Evolutionary conservation across 768 basidiomycete species (phyloP).

Genomic region (Tulasnella sp.): DNA sequence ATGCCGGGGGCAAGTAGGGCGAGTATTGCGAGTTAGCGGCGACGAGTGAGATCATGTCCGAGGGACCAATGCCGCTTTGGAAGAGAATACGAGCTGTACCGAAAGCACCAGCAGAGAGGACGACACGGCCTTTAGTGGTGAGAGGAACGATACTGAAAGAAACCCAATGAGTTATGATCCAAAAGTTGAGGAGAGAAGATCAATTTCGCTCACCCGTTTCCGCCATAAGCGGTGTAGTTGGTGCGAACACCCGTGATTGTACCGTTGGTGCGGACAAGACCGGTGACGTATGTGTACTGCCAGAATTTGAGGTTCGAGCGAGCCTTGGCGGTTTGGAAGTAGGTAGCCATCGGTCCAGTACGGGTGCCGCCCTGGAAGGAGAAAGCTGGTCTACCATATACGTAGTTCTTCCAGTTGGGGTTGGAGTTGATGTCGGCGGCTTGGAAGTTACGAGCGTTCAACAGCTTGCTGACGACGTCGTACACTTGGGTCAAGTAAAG

Average conservation of each 20-base stretch:
- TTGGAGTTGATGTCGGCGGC: slow-evolving; percentile 36
- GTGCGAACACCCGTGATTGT: slow-evolving; percentile 49
- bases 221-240: slow-evolving; percentile 45
- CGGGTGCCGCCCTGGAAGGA: slow-evolving; percentile 27
- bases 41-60: slow-evolving; percentile 44
- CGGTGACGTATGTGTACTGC: slow-evolving; percentile 37
- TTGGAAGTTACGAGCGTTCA: slow-evolving; percentile 38
- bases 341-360: slow-evolving; percentile 48
- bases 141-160: slow-evolving; percentile 35
- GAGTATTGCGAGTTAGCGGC: slow-evolving; percentile 36
- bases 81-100: slow-evolving; percentile 25
- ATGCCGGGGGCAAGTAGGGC: slow-evolving; percentile 35
- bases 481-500: slow-evolving; percentile 44
- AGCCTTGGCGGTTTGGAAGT: slow-evolving; percentile 43
- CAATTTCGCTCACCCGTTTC: slow-evolving; percentile 28
- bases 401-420: slow-evolving; percentile 46
- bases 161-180: neutral
- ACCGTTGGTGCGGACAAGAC: slow-evolving; percentile 45
- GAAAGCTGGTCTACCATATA: slow-evolving; percentile 42
- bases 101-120: slow-evolving; percentile 46
- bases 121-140: slow-evolving; percentile 45
- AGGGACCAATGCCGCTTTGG: slow-evolving; percentile 36
- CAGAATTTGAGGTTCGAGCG: slow-evolving; percentile 42
- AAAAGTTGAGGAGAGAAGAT: neutral
- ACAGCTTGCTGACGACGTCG: slow-evolving; percentile 34